Conservation (phyloP, 164 flowering plant genomes). For the Santalum album region DNA sequence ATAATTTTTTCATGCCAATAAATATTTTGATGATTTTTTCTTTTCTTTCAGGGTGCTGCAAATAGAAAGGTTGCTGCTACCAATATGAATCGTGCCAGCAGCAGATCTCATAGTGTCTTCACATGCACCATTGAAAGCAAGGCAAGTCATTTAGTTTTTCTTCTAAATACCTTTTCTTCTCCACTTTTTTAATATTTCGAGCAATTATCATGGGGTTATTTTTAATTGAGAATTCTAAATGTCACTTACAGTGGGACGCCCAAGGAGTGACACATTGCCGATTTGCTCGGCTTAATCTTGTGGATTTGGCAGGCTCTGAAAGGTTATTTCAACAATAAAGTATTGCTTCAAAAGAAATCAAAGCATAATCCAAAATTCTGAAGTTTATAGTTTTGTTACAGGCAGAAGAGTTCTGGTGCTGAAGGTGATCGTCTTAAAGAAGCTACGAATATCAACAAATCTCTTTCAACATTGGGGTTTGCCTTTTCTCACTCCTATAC, state of each 20-base stretch:
- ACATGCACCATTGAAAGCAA: conserved; percentile 87
- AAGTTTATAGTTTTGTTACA: conserved; percentile 12
- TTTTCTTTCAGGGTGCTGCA: conserved; percentile 70
- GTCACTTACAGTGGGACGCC: conserved; percentile 71
- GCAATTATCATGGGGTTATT: too few relatives aligned
- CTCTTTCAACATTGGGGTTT: conserved; percentile 97
- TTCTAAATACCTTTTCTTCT: background rate
- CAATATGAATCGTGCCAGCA: conserved; percentile 97
- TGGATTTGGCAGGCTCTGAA: conserved; percentile 97
- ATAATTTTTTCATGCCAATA: background rate
- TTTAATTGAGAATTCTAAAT: background rate
- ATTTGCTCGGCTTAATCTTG: conserved; percentile 95
- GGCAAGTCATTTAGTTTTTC: conserved; percentile 27
- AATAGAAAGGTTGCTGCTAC: conserved; percentile 98
- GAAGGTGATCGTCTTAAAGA: conserved; percentile 99
- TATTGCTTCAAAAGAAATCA: too few relatives aligned
- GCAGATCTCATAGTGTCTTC: conserved; percentile 98
- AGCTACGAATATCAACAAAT: conserved; percentile 97
- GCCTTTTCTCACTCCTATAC: conserved; percentile 6
- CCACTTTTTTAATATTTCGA: background rate
- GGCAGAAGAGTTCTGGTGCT: conserved; percentile 99
- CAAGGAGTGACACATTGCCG: conserved; percentile 92
- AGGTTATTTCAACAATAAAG: conserved; percentile 33
- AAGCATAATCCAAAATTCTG: too few relatives aligned
- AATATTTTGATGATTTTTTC: background rate